Evolutionary conservation across 1,139 yeast species (phyloP).

Genomic region (Yamadazyma spencermartinsiae): DNA sequence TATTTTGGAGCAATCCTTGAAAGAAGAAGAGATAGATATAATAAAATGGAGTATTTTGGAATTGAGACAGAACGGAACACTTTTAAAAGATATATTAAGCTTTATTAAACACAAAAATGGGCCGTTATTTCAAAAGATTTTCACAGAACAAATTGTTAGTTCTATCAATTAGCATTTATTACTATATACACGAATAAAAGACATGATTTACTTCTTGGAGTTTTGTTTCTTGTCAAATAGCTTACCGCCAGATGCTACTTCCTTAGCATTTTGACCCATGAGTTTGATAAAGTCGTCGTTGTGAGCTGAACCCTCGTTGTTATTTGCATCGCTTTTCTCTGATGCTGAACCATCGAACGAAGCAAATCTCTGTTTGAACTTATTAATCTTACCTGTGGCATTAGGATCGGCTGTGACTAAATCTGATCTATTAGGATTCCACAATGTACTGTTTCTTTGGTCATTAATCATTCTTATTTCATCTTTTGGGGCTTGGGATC

Average conservation of each 20-base stretch:
- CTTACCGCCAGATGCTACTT: constrained; percentile 65
- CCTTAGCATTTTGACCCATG: constrained; percentile 61
- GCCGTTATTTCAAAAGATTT: background rate
- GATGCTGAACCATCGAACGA: constrained; percentile 36
- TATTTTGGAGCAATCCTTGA: constrained; percentile 22
- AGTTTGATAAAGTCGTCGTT: constrained; percentile 58
- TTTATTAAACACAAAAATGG: constrained; percentile 2
- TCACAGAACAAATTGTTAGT: background rate
- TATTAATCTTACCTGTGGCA: constrained; percentile 82
- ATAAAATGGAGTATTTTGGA: constrained; percentile 36
- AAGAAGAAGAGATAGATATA: constrained; percentile 23
- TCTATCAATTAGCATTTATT: constrained; percentile 2
- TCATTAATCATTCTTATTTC: constrained; percentile 86
- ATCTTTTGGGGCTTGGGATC: constrained; percentile 85
- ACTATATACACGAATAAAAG: constrained; percentile 19
- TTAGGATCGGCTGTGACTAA: constrained; percentile 72
- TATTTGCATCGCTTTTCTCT: constrained; percentile 12
- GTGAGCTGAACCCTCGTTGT: constrained; percentile 17
- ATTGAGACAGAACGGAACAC: constrained; percentile 31
- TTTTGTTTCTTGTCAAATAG: constrained; percentile 52
- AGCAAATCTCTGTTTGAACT: constrained; percentile 76
- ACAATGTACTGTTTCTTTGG: constrained; percentile 78
- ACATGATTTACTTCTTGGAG: constrained; percentile 24
- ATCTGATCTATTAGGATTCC: constrained; percentile 88
- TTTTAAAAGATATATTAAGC: constrained; percentile 21